Conservation (phyloP, 129 eudicot genomes). For the Pittosporum tobira region DNA sequence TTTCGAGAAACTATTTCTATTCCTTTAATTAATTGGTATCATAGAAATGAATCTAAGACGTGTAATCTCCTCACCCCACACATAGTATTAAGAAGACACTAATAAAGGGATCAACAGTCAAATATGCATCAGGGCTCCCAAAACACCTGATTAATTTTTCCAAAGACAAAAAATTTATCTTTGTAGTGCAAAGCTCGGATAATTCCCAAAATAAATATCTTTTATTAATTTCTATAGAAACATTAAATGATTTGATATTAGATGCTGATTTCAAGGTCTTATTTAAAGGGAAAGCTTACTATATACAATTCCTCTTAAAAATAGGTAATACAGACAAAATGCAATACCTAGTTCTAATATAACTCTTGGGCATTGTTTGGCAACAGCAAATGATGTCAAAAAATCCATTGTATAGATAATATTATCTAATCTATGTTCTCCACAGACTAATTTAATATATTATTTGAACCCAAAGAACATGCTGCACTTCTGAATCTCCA, state of each 20-base stretch:
- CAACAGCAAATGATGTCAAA: not conserved
- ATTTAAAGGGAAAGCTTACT: not conserved
- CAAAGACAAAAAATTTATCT: not conserved
- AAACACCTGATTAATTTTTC: not conserved
- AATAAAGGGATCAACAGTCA: not conserved
- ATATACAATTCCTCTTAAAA: too few relatives aligned
- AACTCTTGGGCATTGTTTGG: not conserved
- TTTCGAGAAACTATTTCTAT: not conserved
- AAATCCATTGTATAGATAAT: not conserved
- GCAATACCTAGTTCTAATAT: not conserved
- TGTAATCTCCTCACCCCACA: too few relatives aligned
- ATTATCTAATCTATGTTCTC: too few relatives aligned
- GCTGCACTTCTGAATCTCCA: slow-evolving; percentile 13
- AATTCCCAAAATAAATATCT: not conserved
- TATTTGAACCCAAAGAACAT: slow-evolving; percentile 2
- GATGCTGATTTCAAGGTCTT: too few relatives aligned
- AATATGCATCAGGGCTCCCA: not conserved
- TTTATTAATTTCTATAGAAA: too few relatives aligned
- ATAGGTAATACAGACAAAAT: not conserved
- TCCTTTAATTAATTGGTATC: too few relatives aligned
- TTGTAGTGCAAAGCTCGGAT: not conserved
- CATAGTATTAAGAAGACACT: too few relatives aligned
- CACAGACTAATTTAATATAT: not conserved
- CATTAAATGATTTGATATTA: too few relatives aligned
- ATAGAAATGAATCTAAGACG: too few relatives aligned